phyloP scores from a whole-genome alignment of 306 rosid genomes.

The Begonia masoniana region DNA sequence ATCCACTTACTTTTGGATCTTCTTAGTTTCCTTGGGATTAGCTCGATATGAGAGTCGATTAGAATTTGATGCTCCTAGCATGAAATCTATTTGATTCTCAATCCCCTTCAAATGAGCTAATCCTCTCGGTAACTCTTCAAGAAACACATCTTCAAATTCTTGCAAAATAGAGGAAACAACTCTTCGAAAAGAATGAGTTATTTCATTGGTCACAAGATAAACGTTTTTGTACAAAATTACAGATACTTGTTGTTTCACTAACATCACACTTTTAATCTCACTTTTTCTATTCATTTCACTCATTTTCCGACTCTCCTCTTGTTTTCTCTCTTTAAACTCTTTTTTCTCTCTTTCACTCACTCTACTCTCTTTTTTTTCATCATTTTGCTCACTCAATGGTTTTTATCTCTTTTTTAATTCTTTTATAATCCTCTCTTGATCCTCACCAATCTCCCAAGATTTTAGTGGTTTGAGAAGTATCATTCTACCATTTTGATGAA shows the following conservation, averaged over 20 bases:
- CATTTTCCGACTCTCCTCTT: not conserved
- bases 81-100: not conserved
- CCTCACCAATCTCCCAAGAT: not conserved
- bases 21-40: not conserved
- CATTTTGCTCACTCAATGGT: not conserved
- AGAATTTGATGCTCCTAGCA: not conserved
- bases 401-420: not conserved
- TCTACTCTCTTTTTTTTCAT: not conserved
- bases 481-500: not conserved
- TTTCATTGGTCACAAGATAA: not conserved
- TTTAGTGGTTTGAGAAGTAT: not conserved
- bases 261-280: not conserved
- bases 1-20: not conserved
- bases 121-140: not conserved
- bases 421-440: not conserved
- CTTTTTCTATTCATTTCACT: not conserved
- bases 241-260: not conserved
- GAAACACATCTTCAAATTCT: not conserved
- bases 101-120: not conserved
- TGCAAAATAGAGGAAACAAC: not conserved
- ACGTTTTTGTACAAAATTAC: not conserved
- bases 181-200: not conserved
- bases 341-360: not conserved
- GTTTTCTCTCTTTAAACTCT: not conserved
- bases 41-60: not conserved